Evolutionary conservation across 129 eudicot species (phyloP).

Genomic region (Arctium minus): DNA sequence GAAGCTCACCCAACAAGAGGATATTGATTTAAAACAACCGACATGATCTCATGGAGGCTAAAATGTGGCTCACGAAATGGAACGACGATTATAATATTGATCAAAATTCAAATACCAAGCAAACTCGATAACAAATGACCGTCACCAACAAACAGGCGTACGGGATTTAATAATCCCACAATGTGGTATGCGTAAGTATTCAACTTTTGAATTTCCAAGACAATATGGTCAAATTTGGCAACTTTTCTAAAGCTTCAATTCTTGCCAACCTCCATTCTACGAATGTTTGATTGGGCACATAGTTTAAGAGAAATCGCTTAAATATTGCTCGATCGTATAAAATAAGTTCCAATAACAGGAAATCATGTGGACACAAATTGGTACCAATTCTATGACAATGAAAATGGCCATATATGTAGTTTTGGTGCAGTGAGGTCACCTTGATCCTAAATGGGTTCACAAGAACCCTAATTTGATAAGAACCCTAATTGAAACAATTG

Average conservation of each 20-base stretch:
- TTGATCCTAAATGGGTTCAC: not conserved
- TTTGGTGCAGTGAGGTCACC: not conserved
- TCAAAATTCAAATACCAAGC: not conserved
- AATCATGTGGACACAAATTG: constrained; percentile 1
- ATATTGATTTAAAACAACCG: constrained; percentile 10
- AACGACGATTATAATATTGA: not conserved
- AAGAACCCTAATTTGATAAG: constrained; percentile 15
- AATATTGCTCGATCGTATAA: not conserved
- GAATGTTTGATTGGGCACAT: constrained; percentile 11
- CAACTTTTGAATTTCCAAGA: constrained; percentile 12
- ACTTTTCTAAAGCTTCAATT: constrained; percentile 15
- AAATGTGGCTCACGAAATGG: not conserved
- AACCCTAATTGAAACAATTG: not conserved
- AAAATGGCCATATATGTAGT: not conserved
- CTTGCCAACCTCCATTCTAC: not conserved
- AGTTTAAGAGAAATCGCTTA: not conserved
- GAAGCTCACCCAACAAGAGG: constrained; percentile 13
- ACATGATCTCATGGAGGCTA: constrained; percentile 23
- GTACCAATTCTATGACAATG: not conserved
- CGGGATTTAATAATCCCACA: constrained; percentile 13
- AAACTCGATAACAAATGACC: constrained; percentile 16
- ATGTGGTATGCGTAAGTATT: constrained; percentile 9
- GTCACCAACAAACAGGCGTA: constrained; percentile 15
- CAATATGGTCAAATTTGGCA: constrained; percentile 30
- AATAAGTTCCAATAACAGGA: not conserved